These are phyloP conservation scores for Fistulifera pelliculosa DNA, from an alignment of 108 stramenopile genomes.

Conservation along the genomic window DNA sequence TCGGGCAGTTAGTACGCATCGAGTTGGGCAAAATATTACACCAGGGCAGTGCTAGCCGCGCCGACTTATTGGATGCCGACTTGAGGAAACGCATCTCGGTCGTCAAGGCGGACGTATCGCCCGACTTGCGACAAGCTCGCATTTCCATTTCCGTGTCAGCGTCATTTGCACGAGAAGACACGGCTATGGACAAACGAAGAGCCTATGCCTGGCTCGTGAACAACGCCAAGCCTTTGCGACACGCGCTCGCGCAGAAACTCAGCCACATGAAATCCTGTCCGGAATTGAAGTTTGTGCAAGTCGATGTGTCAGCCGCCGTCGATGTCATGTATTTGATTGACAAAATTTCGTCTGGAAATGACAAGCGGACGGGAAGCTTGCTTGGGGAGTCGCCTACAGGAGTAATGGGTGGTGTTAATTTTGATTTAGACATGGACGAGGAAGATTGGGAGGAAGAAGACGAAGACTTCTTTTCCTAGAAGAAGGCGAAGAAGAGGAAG, in stretches of 20 bases:
- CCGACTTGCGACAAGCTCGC: slow-evolving; percentile 81
- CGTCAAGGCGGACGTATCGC: slow-evolving; percentile 71
- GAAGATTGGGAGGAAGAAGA: slow-evolving; percentile 57
- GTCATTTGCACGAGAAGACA: slow-evolving; percentile 9
- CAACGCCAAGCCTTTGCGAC: slow-evolving; percentile 62
- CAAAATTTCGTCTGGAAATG: slow-evolving; percentile 49
- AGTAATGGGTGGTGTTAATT: slow-evolving; percentile 13
- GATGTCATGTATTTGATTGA: slow-evolving; percentile 88
- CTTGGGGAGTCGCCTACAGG: slow-evolving; percentile 24
- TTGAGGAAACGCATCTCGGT: slow-evolving; percentile 64
- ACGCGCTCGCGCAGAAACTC: slow-evolving; percentile 69
- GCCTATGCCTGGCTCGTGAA: slow-evolving; percentile 79
- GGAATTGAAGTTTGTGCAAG: slow-evolving; percentile 74
- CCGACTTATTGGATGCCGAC: slow-evolving; percentile 52
- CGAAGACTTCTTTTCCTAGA: slow-evolving; percentile 33
- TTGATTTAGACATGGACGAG: slow-evolving; percentile 34
- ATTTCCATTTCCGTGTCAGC: slow-evolving; percentile 57
- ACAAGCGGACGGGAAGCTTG: slow-evolving; percentile 43
- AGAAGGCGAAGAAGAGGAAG: slow-evolving; percentile 1
- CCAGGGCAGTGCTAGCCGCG: slow-evolving; percentile 29
- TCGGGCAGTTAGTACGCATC: slow-evolving; percentile 68
- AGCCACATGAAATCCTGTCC: slow-evolving; percentile 78
- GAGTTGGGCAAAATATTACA: slow-evolving; percentile 65
- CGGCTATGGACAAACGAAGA: slow-evolving; percentile 53
- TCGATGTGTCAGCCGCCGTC: slow-evolving; percentile 82